A percentile compares a stretch with the other conserved stretches of the same genome.
These are phyloP conservation scores for Pseudogymnoascus sp. DNA, from an alignment of 2,329 filamentous ascomycete species.

Conservation along the genomic window DNA sequence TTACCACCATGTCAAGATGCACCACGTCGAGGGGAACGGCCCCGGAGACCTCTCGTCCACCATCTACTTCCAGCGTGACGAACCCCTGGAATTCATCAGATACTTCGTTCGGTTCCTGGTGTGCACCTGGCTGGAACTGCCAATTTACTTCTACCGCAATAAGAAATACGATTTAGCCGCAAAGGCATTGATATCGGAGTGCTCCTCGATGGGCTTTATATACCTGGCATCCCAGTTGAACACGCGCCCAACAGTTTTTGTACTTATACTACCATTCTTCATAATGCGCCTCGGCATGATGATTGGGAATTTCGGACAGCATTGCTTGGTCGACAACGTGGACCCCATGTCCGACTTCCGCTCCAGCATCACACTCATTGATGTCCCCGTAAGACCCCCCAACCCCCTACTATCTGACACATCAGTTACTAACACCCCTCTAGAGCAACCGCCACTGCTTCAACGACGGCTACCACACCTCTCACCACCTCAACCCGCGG, in stretches of 20 bases:
- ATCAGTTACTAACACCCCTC: slow-evolving; percentile 16
- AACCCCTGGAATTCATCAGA: slow-evolving; percentile 56
- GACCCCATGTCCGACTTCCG: slow-evolving; percentile 73
- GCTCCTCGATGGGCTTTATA: slow-evolving; percentile 51
- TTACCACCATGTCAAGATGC: slow-evolving; percentile 81
- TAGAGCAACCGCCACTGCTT: slow-evolving; percentile 77
- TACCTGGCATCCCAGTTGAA: slow-evolving; percentile 46
- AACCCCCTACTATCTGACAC: background rate
- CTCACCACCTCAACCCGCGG: slow-evolving; percentile 70
- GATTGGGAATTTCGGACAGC: slow-evolving; percentile 80
- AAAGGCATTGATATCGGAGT: slow-evolving; percentile 56
- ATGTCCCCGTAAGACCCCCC: slow-evolving; percentile 59
- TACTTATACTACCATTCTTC: slow-evolving; percentile 59
- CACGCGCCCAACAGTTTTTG: slow-evolving; percentile 47
- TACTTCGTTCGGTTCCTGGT: slow-evolving; percentile 71
- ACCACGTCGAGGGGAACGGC: slow-evolving; percentile 76
- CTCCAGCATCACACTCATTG: slow-evolving; percentile 72
- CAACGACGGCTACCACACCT: slow-evolving; percentile 79
- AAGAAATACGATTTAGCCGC: slow-evolving; percentile 48
- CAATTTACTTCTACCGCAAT: slow-evolving; percentile 64
- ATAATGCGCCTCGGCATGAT: slow-evolving; percentile 66
- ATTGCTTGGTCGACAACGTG: slow-evolving; percentile 69
- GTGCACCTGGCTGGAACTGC: slow-evolving; percentile 68
- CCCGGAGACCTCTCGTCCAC: slow-evolving; percentile 71
- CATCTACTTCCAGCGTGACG: slow-evolving; percentile 68